phyloP scores from a whole-genome alignment of 1,284 basidiomycete genomes.

The Trichosporon asahii region DNA sequence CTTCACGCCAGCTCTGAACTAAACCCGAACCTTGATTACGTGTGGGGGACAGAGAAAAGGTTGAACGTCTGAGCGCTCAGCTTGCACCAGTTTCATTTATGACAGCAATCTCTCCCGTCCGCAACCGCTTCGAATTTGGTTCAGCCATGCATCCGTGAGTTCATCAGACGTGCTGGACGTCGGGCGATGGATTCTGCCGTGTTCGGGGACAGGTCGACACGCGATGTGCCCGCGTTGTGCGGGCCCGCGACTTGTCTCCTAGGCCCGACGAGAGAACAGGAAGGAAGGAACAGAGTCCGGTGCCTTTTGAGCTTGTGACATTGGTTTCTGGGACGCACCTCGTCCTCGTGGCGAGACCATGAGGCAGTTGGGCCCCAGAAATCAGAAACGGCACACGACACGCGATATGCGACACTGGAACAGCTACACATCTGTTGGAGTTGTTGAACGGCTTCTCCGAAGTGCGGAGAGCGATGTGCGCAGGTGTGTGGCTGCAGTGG shows the following conservation, averaged over 20 bases:
- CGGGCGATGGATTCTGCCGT: not conserved
- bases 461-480: not conserved
- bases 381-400: not conserved
- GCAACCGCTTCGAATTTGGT: slow-evolving; percentile 25
- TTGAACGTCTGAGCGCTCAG: slow-evolving; percentile 1
- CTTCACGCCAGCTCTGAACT: not conserved
- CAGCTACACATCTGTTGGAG: not conserved
- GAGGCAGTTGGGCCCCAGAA: not conserved
- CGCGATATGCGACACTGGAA: not conserved
- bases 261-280: not conserved
- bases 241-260: not conserved
- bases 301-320: slow-evolving; percentile 2
- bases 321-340: not conserved
- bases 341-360: not conserved
- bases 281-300: slow-evolving; percentile 5
- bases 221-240: not conserved
- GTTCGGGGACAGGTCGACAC: not conserved
- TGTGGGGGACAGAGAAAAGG: slow-evolving; percentile 4
- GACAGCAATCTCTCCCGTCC: slow-evolving; percentile 20
- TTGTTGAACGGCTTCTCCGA: not conserved
- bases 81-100: slow-evolving; percentile 9
- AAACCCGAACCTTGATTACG: slow-evolving; percentile 9
- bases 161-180: not conserved
- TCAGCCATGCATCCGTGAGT: slow-evolving; percentile 29
- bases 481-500: not conserved